Base-by-base conservation (phyloP, 139 green algal species). In the Coelastrella sp. region DNA sequence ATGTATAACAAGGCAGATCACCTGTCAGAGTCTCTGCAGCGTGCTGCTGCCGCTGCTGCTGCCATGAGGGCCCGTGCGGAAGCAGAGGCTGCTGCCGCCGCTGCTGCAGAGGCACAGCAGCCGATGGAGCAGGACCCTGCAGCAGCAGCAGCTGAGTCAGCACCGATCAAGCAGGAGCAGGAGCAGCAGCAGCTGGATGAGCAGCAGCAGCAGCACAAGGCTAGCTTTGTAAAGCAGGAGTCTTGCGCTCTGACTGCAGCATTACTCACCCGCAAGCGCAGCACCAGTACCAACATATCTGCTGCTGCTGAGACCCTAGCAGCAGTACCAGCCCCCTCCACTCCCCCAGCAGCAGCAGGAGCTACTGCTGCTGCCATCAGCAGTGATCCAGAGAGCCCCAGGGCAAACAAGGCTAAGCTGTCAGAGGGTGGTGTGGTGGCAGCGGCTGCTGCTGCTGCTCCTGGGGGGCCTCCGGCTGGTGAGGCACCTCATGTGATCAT, bases 401-500 rank as follows among this genome's bases (percentile, higher is more conserved):
- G 74, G 14, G 86, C 86, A 3, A 65, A 23, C 47, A 74, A 71
- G 19, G 87, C 87, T 4, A 47, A 54, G 77, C 32, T 86, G 87
- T 19, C 16, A 10, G 75, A 23, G 16, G 78, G 77, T 19, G 77
- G 87, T 23, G n/a, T 58, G 20, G 47, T 73, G 32, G 71, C 60
- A 73, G 68, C 65, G 66, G 58, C 60, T 79, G 59, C 11, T 73
- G 73, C 20, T 84, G 73, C 47, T 57, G 17, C 64, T 23, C 22
- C 22, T 32, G 73, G 68, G 3, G 73, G 19, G 5, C 32, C 85
- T 14, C 87, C 87, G 13, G 5, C 64, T 61, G 78, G 86, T 57
- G 77, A 85, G 56, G 54, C 65, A 11, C 87, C 87, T 47, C 77
- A 90, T 47, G 85, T 92, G 16, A 82, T 87, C 68, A 73, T 89